Conservation (phyloP, 169 alveolate species). For the Ichthyophthirius multifiliis region DNA sequence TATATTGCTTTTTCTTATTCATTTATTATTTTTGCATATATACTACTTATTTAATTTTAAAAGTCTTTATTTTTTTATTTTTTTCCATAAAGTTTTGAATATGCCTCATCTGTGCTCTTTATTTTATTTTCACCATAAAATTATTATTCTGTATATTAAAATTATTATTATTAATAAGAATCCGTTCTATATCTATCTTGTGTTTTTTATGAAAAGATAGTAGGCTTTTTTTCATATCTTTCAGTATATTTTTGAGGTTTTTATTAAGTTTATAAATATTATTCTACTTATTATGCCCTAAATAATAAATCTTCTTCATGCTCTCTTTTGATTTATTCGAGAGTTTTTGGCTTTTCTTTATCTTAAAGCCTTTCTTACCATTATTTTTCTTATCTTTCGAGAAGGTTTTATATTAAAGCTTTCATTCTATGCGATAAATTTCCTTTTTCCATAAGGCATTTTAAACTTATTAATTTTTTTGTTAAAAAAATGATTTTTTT, state of each 20-base stretch:
- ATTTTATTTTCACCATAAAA: not conserved
- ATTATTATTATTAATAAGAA: not conserved
- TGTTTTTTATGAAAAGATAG: not conserved
- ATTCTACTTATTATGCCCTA: not conserved
- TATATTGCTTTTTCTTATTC: too few relatives aligned
- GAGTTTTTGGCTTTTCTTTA: not conserved
- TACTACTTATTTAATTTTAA: not conserved
- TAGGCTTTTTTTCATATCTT: not conserved
- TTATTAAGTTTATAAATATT: not conserved
- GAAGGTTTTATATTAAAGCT: not conserved
- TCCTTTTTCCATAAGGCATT: not conserved
- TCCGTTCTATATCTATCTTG: not conserved
- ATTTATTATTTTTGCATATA: not conserved
- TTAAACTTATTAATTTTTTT: not conserved
- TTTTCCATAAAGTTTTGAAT: not conserved
- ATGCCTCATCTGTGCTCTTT: not conserved
- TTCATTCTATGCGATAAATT: not conserved
- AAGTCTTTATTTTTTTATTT: not conserved
- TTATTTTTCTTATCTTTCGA: not conserved
- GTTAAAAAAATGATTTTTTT: too few relatives aligned
- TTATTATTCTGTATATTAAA: not conserved
- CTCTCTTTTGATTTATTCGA: not conserved
- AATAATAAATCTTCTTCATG: not conserved
- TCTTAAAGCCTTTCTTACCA: conserved; percentile 2
- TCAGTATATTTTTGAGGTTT: not conserved